Evolutionary conservation across 2,329 filamentous ascomycete genomes (phyloP).

Genomic region (Neonectria hederae): DNA sequence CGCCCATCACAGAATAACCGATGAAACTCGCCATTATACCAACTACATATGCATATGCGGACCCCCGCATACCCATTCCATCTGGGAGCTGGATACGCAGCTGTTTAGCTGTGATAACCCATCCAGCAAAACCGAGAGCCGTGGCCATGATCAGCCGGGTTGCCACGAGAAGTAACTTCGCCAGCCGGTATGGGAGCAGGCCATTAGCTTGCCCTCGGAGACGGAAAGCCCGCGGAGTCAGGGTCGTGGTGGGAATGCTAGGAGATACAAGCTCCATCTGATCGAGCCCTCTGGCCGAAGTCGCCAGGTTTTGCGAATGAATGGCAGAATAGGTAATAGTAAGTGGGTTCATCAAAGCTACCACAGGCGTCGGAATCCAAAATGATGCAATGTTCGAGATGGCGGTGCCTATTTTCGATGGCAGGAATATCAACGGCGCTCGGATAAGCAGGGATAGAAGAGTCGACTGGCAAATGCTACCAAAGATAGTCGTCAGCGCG

Average conservation of each 20-base stretch:
- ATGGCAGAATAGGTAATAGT: conserved; percentile 94
- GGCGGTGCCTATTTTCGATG: conserved; percentile 70
- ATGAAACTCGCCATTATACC: conserved; percentile 93
- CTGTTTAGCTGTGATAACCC: conserved; percentile 90
- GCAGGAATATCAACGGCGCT: conserved; percentile 85
- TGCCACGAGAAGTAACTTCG: conserved; percentile 90
- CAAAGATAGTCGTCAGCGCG: conserved; percentile 86
- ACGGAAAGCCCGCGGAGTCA: conserved; percentile 65
- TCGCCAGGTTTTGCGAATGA: conserved; percentile 83
- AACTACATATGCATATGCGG: conserved; percentile 93
- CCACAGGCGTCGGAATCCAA: conserved; percentile 85
- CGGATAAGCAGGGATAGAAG: conserved; percentile 82
- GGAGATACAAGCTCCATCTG: conserved; percentile 84
- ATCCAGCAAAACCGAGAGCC: conserved; percentile 91
- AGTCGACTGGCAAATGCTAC: conserved; percentile 89
- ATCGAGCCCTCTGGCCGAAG: conserved; percentile 80
- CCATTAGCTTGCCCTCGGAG: conserved; percentile 57
- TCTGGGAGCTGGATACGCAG: conserved; percentile 69
- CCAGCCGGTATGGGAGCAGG: conserved; percentile 87
- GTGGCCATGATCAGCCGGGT: conserved; percentile 92
- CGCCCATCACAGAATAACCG: conserved; percentile 90
- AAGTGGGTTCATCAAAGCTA: conserved; percentile 87
- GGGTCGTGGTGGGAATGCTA: conserved; percentile 76
- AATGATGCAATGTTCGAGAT: conserved; percentile 80
- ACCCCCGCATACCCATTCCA: conserved; percentile 72